Evolutionary conservation across 2,329 filamentous ascomycete species (phyloP).

Genomic region (Fusarium coffeatum): DNA sequence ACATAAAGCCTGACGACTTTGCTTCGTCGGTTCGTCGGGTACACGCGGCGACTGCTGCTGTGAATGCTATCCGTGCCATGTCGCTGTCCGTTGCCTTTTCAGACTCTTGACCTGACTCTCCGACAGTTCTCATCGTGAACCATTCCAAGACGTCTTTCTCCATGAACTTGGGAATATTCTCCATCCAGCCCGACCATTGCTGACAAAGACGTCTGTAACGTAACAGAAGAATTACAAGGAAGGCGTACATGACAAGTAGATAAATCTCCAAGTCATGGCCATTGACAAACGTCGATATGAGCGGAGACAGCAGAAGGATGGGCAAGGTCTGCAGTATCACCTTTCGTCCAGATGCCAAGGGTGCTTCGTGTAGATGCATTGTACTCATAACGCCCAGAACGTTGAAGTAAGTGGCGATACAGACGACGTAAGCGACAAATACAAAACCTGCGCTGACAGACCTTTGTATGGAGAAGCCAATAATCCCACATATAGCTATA

Average conservation of each 20-base stretch:
- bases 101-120: not conserved
- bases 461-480: conserved; percentile 23
- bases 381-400: conserved; percentile 35
- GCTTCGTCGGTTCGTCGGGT: not conserved
- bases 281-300: conserved; percentile 32
- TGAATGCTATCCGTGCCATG: not conserved
- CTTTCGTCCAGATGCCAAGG: conserved; percentile 21
- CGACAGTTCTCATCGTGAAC: not conserved
- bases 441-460: conserved; percentile 27
- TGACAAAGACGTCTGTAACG: conserved; percentile 30
- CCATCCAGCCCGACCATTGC: conserved; percentile 36
- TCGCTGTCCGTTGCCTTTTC: not conserved
- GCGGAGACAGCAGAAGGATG: conserved; percentile 23
- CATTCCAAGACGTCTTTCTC: conserved; percentile 31
- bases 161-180: conserved; percentile 25
- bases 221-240: conserved; percentile 10
- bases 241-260: conserved; percentile 30
- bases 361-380: conserved; percentile 32
- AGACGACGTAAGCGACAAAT: conserved; percentile 28
- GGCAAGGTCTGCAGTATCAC: conserved; percentile 30
- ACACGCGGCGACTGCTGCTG: not conserved
- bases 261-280: conserved; percentile 33
- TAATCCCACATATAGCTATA: conserved; percentile 16
- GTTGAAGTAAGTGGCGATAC: conserved; percentile 36
- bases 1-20: not conserved